Base-by-base conservation (phyloP, 2,329 filamentous ascomycete genomes). In the Colletotrichum theobromicola region DNA sequence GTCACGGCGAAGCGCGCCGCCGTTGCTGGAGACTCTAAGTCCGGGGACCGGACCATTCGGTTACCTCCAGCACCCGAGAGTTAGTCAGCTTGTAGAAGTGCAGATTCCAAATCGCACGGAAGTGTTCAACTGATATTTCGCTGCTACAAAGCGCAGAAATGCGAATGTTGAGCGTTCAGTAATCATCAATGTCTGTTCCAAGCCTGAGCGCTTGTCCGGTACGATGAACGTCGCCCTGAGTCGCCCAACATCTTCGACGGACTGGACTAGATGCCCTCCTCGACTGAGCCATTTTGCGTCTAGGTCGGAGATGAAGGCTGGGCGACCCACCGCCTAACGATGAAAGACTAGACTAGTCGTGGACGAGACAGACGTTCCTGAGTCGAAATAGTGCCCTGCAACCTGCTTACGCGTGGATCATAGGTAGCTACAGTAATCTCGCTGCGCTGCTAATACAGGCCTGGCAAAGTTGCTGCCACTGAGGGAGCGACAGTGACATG, bases 311-410 rank as follows among this genome's bases (percentile, higher is more conserved):
- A 67, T 42, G 64, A 58, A 21, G 18, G 37, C 62, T 53, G 32
- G 13, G 34, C n/a, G 58, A 24, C 13, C 30, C 32, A 34, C 24
- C 12, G 60, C 21, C 61, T 21, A 21, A 16, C 21, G 46, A n/a
- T 28, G 46, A 30, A n/a, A 70, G 42, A 34, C 53, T 58, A 50
- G 50, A 50, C 53, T 18, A 34, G 32, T 28, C 21, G 32, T 16
- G 28, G 32, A 5, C 28, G 62, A 21, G 50, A 21, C 28, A 61
- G 37, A 28, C 53, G 53, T 61, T 60, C 55, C 32, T 35, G 64
- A 32, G 46, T 46, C 24, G 60, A 26, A 15, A 53, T 72, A 55
- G 70, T 67, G 58, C 61, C 66, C 70, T 64, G 70, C 58, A 73
- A 15, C 42, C 58, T 70, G 66, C 70, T 70, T 64, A 70, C 58